A percentile compares a stretch with the other conserved stretches of the same genome.
Conservation (phyloP, 345 rosid species). For the Jatropha curcas region DNA sequence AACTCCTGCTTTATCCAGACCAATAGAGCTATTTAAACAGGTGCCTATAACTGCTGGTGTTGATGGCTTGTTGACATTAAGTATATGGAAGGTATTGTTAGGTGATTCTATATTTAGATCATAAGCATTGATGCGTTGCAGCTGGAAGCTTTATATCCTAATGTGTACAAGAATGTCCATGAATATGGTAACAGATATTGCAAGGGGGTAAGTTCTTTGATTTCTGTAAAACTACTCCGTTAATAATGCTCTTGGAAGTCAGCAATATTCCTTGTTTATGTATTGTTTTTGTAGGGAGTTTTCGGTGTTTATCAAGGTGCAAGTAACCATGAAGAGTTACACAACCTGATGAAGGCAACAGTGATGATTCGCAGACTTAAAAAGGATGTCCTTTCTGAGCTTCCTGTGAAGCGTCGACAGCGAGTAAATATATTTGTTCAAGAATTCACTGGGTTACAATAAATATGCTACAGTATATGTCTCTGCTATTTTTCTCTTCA, state of each 20-base stretch:
- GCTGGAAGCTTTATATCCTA: conserved; percentile 93
- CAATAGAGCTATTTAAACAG: conserved; percentile 95
- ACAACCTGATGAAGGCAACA: conserved; percentile 94
- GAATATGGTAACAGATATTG: conserved; percentile 92
- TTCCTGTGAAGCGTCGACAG: conserved; percentile 88
- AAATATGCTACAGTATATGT: no score
- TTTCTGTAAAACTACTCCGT: not conserved
- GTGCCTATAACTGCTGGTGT: conserved; percentile 33
- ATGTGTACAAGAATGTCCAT: conserved; percentile 73
- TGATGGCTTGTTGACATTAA: conserved; percentile 15
- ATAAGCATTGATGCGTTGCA: conserved; percentile 27
- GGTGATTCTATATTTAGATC: conserved; percentile 16
- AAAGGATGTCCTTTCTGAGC: conserved; percentile 87
- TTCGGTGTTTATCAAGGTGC: conserved; percentile 93
- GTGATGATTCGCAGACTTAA: conserved; percentile 94
- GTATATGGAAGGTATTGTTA: conserved; percentile 10
- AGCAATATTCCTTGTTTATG: conserved; percentile 8
- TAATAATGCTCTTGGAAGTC: not conserved
- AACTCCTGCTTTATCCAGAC: conserved; percentile 97
- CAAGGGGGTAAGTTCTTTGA: conserved; percentile 63
- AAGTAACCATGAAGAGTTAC: conserved; percentile 96
- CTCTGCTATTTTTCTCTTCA: no score
- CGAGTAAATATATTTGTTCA: conserved; percentile 46
- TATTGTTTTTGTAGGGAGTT: conserved; percentile 51
- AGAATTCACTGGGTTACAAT: not conserved